phyloP scores from a whole-genome alignment of 805 yeast species.

The Sungouiella blattae region DNA sequence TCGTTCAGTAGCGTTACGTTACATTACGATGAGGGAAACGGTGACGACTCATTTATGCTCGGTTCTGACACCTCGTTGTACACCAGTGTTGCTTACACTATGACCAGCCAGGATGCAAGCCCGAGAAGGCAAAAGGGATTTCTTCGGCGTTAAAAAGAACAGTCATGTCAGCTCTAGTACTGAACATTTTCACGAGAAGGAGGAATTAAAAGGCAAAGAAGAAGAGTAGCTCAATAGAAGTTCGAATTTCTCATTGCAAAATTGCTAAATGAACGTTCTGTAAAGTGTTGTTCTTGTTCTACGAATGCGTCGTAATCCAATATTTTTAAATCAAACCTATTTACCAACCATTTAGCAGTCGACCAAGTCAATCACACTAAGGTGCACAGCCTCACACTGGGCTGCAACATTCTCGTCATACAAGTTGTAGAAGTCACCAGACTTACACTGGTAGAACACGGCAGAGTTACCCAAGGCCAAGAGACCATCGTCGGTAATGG shows the following conservation, averaged over 20 bases:
- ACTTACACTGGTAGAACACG: conserved; percentile 68
- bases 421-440: conserved; percentile 76
- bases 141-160: conserved; percentile 25
- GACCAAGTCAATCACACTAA: conserved; percentile 56
- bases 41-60: conserved; percentile 36
- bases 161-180: too few species aligned
- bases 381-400: conserved; percentile 62
- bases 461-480: conserved; percentile 62
- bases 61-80: conserved; percentile 43
- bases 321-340: conserved; percentile 6
- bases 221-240: too few species aligned
- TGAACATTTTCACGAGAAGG: too few species aligned
- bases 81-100: conserved; percentile 56
- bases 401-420: conserved; percentile 60
- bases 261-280: too few species aligned
- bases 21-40: conserved; percentile 61
- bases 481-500: conserved; percentile 51
- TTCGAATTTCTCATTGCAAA: too few species aligned
- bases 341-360: conserved; percentile 39
- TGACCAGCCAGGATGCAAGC: conserved; percentile 29
- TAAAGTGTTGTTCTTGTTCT: too few species aligned
- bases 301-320: too few species aligned
- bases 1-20: conserved; percentile 83
- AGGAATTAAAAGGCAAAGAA: too few species aligned
- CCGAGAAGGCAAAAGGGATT: conserved; percentile 27